These are phyloP conservation scores for Albatrellus sp. DNA, from an alignment of 1,284 basidiomycete species.

Conservation along the genomic window DNA sequence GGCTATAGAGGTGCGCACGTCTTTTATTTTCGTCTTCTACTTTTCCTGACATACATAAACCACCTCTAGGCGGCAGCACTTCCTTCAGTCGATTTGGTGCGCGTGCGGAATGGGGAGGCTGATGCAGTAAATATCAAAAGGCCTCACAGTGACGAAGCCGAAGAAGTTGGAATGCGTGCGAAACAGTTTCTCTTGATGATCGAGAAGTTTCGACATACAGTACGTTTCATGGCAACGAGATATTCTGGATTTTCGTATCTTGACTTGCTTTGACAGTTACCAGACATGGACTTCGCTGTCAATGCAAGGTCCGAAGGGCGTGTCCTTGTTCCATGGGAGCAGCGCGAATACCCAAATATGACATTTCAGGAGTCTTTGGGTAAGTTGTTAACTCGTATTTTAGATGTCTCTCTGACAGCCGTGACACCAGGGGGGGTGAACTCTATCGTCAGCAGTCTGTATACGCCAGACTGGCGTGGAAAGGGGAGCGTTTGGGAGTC, in stretches of 20 bases:
- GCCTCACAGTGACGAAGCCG: slow-evolving; percentile 40
- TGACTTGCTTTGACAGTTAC: slow-evolving; percentile 38
- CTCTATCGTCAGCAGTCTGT: slow-evolving; percentile 54
- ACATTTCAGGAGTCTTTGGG: slow-evolving; percentile 44
- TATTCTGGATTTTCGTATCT: background rate
- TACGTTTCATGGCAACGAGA: slow-evolving; percentile 19
- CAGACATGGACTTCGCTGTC: slow-evolving; percentile 85
- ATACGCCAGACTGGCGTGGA: slow-evolving; percentile 74
- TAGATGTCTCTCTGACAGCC: slow-evolving; percentile 7
- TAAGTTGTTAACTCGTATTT: slow-evolving; percentile 16
- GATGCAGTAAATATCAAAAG: slow-evolving; percentile 46
- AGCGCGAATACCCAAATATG: slow-evolving; percentile 54
- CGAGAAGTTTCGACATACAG: slow-evolving; percentile 55
- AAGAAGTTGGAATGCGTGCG: slow-evolving; percentile 67
- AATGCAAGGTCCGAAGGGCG: slow-evolving; percentile 89
- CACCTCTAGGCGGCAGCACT: slow-evolving; percentile 52
- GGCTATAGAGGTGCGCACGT: slow-evolving; percentile 44
- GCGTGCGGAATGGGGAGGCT: slow-evolving; percentile 54
- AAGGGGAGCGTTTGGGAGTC: slow-evolving; percentile 86
- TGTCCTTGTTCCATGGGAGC: slow-evolving; percentile 82
- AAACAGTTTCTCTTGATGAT: slow-evolving; percentile 68
- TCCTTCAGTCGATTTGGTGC: slow-evolving; percentile 76
- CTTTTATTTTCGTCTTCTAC: background rate
- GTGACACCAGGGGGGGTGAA: slow-evolving; percentile 37
- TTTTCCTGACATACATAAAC: background rate